Percentiles rank a stretch among this genome's conserved stretches.
Evolutionary conservation across 2,329 filamentous ascomycete species (phyloP).

Genomic region (Botrytis elliptica): DNA sequence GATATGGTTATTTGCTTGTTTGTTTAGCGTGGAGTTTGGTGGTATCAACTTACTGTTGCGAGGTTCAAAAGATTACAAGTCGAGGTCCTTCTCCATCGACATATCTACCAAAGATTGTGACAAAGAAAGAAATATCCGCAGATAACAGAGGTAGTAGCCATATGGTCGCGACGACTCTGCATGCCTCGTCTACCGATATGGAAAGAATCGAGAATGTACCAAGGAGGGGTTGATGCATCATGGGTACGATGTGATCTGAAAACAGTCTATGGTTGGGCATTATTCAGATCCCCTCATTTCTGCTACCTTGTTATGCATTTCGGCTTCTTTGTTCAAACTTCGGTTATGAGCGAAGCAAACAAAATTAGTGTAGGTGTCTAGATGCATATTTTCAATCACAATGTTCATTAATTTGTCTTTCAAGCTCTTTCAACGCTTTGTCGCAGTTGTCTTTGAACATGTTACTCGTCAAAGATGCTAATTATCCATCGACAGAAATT

Average conservation of each 20-base stretch:
- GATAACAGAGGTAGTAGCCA: constrained; percentile 21
- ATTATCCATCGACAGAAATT: background rate
- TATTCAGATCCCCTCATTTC: constrained; percentile 4
- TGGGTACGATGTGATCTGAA: background rate
- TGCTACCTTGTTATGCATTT: constrained; percentile 20
- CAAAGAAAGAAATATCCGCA: constrained; percentile 14
- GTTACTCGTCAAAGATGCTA: background rate
- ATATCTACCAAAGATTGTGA: constrained; percentile 18
- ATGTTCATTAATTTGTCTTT: constrained; percentile 2
- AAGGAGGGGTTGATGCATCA: constrained; percentile 10
- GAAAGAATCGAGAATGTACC: constrained; percentile 13
- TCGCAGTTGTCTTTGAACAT: constrained; percentile 4
- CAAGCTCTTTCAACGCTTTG: constrained; percentile 1
- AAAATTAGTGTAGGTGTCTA: background rate
- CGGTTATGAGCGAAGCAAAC: background rate
- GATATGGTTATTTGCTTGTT: constrained; percentile 28
- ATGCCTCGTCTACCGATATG: constrained; percentile 18
- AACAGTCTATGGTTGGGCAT: background rate
- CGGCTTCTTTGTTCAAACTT: constrained; percentile 22
- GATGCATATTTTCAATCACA: constrained; percentile 4
- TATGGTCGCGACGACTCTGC: constrained; percentile 20
- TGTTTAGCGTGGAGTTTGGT: constrained; percentile 40
- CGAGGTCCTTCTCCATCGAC: constrained; percentile 21
- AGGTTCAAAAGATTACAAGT: constrained; percentile 17
- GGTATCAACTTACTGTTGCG: constrained; percentile 26